Evolutionary conservation across 768 basidiomycete species (phyloP).

Genomic region (Pleurotus tuber-regium): DNA sequence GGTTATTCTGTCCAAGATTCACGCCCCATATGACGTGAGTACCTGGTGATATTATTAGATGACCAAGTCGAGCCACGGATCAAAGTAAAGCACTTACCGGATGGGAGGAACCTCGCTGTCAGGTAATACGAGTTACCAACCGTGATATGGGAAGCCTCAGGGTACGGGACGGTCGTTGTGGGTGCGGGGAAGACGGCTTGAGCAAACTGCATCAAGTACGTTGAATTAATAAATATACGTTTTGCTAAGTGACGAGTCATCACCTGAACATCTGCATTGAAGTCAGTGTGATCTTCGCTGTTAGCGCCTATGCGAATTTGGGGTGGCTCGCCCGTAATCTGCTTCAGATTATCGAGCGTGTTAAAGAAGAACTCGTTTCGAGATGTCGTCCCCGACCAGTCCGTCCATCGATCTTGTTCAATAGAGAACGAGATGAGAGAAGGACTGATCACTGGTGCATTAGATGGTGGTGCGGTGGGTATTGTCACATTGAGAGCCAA

Average conservation of each 20-base stretch:
- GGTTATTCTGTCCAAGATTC: constrained; percentile 55
- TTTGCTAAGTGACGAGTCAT: constrained; percentile 11
- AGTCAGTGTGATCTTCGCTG: constrained; percentile 57
- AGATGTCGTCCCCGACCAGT: constrained; percentile 56
- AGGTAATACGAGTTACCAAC: constrained; percentile 59
- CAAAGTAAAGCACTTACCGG: constrained; percentile 27
- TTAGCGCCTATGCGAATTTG: constrained; percentile 61
- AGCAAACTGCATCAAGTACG: constrained; percentile 39
- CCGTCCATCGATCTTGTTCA: constrained; percentile 69
- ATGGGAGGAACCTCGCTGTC: constrained; percentile 49
- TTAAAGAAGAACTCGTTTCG: constrained; percentile 62
- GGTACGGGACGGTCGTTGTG: constrained; percentile 54
- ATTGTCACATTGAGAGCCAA: constrained; percentile 34
- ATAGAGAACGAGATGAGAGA: constrained; percentile 64
- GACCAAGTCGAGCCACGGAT: background rate
- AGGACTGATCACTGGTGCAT: constrained; percentile 35
- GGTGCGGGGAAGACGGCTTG: constrained; percentile 49
- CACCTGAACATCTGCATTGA: constrained; percentile 46
- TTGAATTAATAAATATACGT: too few relatives aligned
- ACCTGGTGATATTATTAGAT: too few relatives aligned
- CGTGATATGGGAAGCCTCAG: constrained; percentile 59
- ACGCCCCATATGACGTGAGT: constrained; percentile 61
- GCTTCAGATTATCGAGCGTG: constrained; percentile 52
- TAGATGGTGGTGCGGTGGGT: constrained; percentile 32
- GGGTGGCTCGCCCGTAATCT: constrained; percentile 50